Evolutionary conservation across 495 filamentous ascomycete species (phyloP).

Genomic region (Penicillium samsonianum): DNA sequence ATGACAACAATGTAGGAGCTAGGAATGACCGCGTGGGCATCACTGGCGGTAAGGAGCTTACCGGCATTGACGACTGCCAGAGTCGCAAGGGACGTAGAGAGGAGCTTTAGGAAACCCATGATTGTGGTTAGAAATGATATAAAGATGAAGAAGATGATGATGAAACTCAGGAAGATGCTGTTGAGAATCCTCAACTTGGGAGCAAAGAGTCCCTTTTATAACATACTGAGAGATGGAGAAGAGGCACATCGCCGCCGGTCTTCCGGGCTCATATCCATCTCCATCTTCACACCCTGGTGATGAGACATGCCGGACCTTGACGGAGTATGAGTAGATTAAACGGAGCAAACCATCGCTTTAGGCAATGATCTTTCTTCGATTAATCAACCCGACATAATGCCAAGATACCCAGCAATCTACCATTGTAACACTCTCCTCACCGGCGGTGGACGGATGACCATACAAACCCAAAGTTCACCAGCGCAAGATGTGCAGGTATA

Average conservation of each 20-base stretch:
- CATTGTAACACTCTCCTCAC: constrained; percentile 1
- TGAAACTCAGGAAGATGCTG: constrained; percentile 10
- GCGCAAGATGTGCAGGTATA: constrained; percentile 12
- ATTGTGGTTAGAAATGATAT: constrained; percentile 9
- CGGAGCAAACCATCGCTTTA: constrained; percentile 10
- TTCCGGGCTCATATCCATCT: constrained; percentile 12
- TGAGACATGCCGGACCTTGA: constrained; percentile 7
- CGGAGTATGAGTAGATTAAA: constrained; percentile 13
- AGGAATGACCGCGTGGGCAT: constrained; percentile 12
- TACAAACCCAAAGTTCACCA: background rate
- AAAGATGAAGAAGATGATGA: constrained; percentile 7
- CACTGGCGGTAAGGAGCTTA: constrained; percentile 9
- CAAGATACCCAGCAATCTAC: background rate
- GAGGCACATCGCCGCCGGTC: constrained; percentile 16
- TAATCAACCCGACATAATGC: constrained; percentile 5
- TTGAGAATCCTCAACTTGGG: constrained; percentile 14
- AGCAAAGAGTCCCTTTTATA: constrained; percentile 2
- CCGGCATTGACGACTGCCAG: constrained; percentile 18
- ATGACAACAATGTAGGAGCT: constrained; percentile 23
- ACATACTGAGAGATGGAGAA: constrained; percentile 6
- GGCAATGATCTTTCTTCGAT: constrained; percentile 5
- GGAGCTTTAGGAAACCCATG: constrained; percentile 19
- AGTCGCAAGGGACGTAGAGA: constrained; percentile 17
- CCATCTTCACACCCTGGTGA: constrained; percentile 10
- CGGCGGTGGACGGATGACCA: background rate